Base-by-base conservation (phyloP, 2,329 filamentous ascomycete species). In the Colletotrichum nymphaeae region DNA sequence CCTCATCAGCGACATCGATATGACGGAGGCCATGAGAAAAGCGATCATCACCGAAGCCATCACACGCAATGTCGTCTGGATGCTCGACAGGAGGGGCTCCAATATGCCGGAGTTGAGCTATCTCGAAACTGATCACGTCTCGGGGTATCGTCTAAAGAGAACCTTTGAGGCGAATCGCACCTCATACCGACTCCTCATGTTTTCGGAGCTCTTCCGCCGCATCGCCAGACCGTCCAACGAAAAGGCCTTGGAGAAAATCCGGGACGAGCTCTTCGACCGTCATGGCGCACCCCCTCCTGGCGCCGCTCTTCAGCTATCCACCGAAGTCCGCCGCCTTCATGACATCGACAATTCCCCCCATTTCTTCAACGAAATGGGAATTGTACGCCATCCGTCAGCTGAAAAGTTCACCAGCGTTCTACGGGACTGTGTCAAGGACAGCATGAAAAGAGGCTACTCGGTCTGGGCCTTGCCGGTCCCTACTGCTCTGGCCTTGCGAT, bases 181-280 rank as follows among this genome's bases (percentile, higher is more conserved):
- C 1, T 87, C 85, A 0, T 88, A 88, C 76, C 83, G 86, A 2
- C 82, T 88, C 4, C 81, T 89, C 30, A 88, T 89, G 86, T 88
- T 89, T 79, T 83, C 85, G 11, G 86, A 86, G 69, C 80, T 88
- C 16, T 88, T 89, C 78, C 84, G 84, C 11, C 83, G 79, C 60
- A 84, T 82, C 0, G 86, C 84, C 4, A 82, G 86, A 3, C 81
- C 81, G 0, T 79, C 75, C 22, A 76, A 79, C 2, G 76, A 77
- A 8, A 83, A 81, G 37, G 75, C 82, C 1, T 79, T 88, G 4
- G 62, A 59, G 3, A 73, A 84, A 60, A 77, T 88, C 35, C 82
- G 84, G 63, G 83, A 88, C 49, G 82, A 82, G 56, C 82, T 88
- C 4, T 88, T 88, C 77, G 78, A 81, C 8, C 80, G 82, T 3